Conservation (phyloP, 306 rosid genomes). For the Phaseolus lunatus region DNA sequence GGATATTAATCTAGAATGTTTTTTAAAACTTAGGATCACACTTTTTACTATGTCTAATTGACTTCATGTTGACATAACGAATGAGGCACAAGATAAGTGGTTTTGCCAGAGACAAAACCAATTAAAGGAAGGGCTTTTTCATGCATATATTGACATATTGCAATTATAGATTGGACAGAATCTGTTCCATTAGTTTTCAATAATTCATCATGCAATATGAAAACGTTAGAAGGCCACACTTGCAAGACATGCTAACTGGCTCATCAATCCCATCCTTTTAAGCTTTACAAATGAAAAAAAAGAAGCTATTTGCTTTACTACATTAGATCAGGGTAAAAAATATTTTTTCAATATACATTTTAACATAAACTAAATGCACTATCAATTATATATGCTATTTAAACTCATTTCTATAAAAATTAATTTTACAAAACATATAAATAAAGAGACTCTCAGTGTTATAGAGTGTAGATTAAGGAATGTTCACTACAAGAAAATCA, state of each 20-base stretch:
- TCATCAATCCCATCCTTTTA: background rate
- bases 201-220: background rate
- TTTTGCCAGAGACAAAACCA: background rate
- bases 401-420: background rate
- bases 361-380: background rate
- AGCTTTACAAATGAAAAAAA: background rate
- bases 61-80: background rate
- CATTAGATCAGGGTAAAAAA: too few relatives aligned
- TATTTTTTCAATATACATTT: too few relatives aligned
- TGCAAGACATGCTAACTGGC: slow-evolving; percentile 42
- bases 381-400: too few relatives aligned
- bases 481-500: too few relatives aligned
- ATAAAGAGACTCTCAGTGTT: background rate
- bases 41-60: background rate
- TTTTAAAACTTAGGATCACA: background rate
- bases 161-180: background rate
- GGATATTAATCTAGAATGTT: background rate
- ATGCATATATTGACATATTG: background rate
- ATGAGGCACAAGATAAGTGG: background rate
- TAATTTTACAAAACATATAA: background rate
- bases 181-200: slow-evolving; percentile 8
- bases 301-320: background rate
- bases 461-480: background rate
- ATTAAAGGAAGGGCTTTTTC: background rate
- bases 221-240: slow-evolving; percentile 34